Conservation (phyloP, 148 eudicot genomes). For the Persicaria maculosa region DNA sequence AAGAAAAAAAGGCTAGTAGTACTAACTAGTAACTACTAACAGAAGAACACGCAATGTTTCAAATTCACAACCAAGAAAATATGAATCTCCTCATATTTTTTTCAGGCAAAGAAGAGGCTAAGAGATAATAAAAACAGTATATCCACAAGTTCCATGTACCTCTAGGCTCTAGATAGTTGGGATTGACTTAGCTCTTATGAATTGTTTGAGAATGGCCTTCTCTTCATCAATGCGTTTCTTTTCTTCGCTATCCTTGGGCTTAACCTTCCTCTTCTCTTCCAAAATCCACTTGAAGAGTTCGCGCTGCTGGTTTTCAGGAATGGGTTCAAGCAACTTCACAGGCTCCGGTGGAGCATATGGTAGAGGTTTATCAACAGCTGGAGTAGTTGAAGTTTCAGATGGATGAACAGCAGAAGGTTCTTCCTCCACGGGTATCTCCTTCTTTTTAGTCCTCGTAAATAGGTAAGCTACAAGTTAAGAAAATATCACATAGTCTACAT, state of each 20-base stretch:
- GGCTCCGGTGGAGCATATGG: constrained; percentile 34
- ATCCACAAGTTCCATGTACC: constrained; percentile 6
- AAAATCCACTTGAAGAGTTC: constrained; percentile 69
- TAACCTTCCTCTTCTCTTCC: constrained; percentile 58
- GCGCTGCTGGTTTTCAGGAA: constrained; percentile 58
- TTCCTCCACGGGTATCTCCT: constrained; percentile 25
- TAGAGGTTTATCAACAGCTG: constrained; percentile 26
- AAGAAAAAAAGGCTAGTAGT: constrained; percentile 3
- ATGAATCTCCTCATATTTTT: not conserved
- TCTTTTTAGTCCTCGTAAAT: constrained; percentile 51
- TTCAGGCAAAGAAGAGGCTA: not conserved
- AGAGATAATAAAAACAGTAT: not conserved
- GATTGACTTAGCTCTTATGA: constrained; percentile 41
- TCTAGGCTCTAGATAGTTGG: constrained; percentile 19
- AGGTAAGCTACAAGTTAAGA: constrained; percentile 53
- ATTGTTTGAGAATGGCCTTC: constrained; percentile 53
- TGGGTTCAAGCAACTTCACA: constrained; percentile 39
- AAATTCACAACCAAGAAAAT: constrained; percentile 4
- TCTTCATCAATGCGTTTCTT: constrained; percentile 55
- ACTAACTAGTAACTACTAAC: not conserved
- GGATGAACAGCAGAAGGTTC: constrained; percentile 26
- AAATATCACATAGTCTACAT: not conserved
- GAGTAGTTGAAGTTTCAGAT: constrained; percentile 7
- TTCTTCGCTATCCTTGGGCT: constrained; percentile 43
- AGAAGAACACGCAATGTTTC: not conserved